These are phyloP conservation scores for Capsella rubella DNA, from an alignment of 441 rosid genomes.

Conservation along the genomic window DNA sequence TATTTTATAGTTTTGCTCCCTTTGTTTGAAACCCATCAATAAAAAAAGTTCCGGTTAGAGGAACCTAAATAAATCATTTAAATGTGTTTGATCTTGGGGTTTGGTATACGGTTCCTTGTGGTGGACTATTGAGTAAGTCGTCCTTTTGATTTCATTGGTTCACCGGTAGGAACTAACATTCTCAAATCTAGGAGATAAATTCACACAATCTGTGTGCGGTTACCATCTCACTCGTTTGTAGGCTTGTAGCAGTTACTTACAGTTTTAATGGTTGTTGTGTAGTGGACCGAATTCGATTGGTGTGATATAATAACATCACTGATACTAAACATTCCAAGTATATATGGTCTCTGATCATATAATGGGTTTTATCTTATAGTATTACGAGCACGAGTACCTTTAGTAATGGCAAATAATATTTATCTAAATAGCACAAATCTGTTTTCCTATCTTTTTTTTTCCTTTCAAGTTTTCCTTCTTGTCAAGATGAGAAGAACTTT, in stretches of 20 bases:
- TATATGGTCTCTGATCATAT: no score
- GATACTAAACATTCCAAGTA: no score
- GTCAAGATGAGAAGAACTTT: neutral
- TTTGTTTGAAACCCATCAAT: constrained; percentile 8
- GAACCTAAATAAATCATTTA: constrained; percentile 10
- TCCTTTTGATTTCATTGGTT: neutral
- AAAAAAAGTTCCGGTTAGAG: constrained; percentile 12
- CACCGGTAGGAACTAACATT: neutral
- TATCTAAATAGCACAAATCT: no score
- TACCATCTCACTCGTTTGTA: no score
- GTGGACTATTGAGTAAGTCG: neutral
- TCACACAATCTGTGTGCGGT: neutral
- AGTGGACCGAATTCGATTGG: no score
- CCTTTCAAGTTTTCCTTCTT: neutral
- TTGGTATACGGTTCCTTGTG: neutral
- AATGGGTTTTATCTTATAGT: no score
- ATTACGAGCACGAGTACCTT: no score
- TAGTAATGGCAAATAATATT: no score
- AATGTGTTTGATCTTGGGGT: neutral
- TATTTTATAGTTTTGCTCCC: neutral
- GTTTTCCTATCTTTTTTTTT: no score
- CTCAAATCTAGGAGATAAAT: neutral
- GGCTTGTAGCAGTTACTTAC: no score
- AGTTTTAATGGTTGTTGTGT: no score
- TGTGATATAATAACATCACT: no score